Evolutionary conservation across 106 monocot species (phyloP), one percentile per base, ranked within the genome.

Genomic region (Triglochin maritima): DNA sequence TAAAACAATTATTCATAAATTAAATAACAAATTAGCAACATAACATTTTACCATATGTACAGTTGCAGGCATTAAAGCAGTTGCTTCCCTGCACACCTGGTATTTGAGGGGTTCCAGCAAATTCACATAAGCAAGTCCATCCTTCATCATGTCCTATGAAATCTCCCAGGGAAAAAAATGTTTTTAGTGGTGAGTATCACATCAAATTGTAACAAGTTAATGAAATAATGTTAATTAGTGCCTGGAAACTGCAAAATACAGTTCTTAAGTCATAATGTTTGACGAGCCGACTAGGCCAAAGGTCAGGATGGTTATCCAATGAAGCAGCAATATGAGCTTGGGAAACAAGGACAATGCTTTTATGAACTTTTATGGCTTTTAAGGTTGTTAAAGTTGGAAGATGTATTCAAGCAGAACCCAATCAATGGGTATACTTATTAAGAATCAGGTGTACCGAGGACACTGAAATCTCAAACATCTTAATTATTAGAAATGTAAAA

Each of bases 41-140:
- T 59, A 47, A 9, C 1, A 60, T 17, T 63, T 70, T 84, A 91
- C 91, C 84, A 50, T 75, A 80, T 56, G 82, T 87, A 80, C 91
- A 91, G 54, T 91, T 91, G 76, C 91, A 91, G 50, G 84, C 65
- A 65, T 70, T 80, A 72, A 91, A 85, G 79, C 87, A 91, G 72
- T 67, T 66, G 4, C 62, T 41, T 57, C 71, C 63, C 17, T 76
- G 72, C 12, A 79, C 65, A 3, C 64, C 76, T 50, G 63, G 65
- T 49, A 59, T 51, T 50, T 78, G 71, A 61, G 74, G 66, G 42
- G 46, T 54, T 47, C n/a, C 67, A 13, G 70, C 48, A 49, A 68
- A 69, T 53, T 69, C 58, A 67, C 87, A 91, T n/a, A 76, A 72
- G 78, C 91, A 91, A 61, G 73, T 79, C 91, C 87, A 87, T 74